Conservation (phyloP, 768 basidiomycete genomes). For the Lactarius evosmus region DNA sequence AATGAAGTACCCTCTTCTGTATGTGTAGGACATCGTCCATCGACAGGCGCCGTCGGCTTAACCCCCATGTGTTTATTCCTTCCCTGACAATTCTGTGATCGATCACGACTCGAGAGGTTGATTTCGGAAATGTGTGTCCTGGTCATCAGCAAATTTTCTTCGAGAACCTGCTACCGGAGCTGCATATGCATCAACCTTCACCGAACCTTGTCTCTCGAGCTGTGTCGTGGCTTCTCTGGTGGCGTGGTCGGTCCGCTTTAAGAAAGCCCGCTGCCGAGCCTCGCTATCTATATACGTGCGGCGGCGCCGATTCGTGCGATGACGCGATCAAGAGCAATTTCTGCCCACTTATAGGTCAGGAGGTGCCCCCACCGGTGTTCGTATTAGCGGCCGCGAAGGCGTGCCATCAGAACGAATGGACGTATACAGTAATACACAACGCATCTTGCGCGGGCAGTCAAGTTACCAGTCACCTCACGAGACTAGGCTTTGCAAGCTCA, state of each 20-base stretch:
- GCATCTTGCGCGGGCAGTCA: not conserved
- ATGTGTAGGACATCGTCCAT: not conserved
- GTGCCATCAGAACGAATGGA: not conserved
- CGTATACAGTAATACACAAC: no score
- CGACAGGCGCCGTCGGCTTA: conserved; percentile 2
- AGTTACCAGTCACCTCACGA: not conserved
- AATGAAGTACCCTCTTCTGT: not conserved
- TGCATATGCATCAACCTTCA: not conserved
- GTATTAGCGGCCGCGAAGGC: not conserved
- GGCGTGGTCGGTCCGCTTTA: not conserved
- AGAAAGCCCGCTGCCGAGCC: not conserved
- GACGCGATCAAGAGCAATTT: not conserved
- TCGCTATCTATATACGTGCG: not conserved
- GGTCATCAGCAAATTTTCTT: not conserved
- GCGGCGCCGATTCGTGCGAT: not conserved
- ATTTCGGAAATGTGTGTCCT: not conserved
- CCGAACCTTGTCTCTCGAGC: not conserved
- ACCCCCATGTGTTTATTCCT: not conserved
- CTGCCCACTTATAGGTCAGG: not conserved
- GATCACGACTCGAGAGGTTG: not conserved
- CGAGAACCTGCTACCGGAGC: not conserved
- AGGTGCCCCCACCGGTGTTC: not conserved
- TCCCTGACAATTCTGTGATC: not conserved
- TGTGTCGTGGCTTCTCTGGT: not conserved
- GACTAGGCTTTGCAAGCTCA: not conserved